Conservation (phyloP, 371 early-diverging fungal genomes). For the Umbelopsis sp. region DNA sequence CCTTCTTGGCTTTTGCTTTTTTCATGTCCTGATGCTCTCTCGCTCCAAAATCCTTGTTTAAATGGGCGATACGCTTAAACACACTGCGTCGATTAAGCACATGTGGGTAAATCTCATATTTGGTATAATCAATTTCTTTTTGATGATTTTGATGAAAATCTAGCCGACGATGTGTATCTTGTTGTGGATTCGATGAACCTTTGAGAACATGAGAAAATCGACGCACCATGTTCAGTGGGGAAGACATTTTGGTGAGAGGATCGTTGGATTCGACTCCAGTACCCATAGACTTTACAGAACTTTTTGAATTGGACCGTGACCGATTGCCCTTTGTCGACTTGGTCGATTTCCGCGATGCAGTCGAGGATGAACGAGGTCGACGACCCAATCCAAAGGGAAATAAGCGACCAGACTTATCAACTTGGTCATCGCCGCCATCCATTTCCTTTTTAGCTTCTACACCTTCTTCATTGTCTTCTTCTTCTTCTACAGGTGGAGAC, state of each 20-base stretch:
- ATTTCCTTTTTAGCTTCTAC: conserved; percentile 8
- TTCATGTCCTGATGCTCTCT: conserved; percentile 34
- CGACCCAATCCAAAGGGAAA: conserved; percentile 50
- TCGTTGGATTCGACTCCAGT: conserved; percentile 31
- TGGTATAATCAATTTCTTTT: conserved; percentile 23
- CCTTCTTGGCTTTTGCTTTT: conserved; percentile 18
- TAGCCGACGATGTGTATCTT: conserved; percentile 21
- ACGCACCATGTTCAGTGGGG: conserved; percentile 49
- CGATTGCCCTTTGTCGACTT: conserved; percentile 25
- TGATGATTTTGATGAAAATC: not conserved
- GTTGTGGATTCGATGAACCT: conserved; percentile 11
- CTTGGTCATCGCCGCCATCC: conserved; percentile 5
- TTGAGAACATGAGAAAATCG: conserved; percentile 49
- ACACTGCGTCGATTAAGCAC: conserved; percentile 59
- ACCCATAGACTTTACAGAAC: conserved; percentile 45
- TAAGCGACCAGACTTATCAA: conserved; percentile 29
- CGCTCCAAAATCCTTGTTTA: conserved; percentile 64
- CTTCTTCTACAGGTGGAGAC: conserved; percentile 32
- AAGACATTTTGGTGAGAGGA: conserved; percentile 31
- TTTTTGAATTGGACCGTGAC: conserved; percentile 46
- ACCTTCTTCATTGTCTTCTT: conserved; percentile 21
- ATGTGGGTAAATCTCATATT: conserved; percentile 21
- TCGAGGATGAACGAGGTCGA: conserved; percentile 46
- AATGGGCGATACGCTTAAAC: conserved; percentile 67
- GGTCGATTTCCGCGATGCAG: conserved; percentile 44